These are phyloP conservation scores for Salvia rosmarinus DNA, from an alignment of 257 asterid species.

Conservation along the genomic window DNA sequence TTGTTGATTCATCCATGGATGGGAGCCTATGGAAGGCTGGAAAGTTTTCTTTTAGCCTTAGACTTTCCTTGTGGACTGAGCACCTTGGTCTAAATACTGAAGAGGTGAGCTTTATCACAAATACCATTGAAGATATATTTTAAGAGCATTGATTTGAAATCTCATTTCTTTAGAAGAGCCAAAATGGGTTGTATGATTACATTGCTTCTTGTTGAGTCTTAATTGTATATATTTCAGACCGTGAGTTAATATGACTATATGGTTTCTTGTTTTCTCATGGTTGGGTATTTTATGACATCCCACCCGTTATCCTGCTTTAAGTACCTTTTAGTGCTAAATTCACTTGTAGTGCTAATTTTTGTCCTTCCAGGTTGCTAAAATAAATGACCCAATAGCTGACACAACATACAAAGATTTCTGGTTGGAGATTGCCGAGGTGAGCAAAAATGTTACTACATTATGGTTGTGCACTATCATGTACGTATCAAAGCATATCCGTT, in stretches of 20 bases:
- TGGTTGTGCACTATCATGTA: neutral
- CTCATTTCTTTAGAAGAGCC: neutral
- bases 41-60: conserved; percentile 67
- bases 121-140: conserved; percentile 8
- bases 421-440: conserved; percentile 78
- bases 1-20: conserved; percentile 76
- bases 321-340: conserved; percentile 13
- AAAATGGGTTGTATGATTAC: neutral
- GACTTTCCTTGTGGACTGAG: conserved; percentile 90
- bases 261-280: neutral
- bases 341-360: conserved; percentile 11
- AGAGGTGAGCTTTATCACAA: conserved; percentile 56
- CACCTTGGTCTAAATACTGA: conserved; percentile 71
- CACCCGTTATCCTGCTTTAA: conserved; percentile 11
- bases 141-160: conserved; percentile 20
- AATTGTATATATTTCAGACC: neutral
- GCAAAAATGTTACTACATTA: conserved; percentile 22
- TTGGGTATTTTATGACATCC: conserved; percentile 11
- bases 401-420: conserved; percentile 68
- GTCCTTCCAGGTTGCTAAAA: conserved; percentile 55
- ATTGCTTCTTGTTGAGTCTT: neutral
- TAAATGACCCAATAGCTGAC: conserved; percentile 77
- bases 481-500: neutral
- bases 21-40: conserved; percentile 92
- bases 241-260: neutral